These are phyloP conservation scores for Hirsutella minnesotensis DNA, from an alignment of 2,329 filamentous ascomycete genomes.

Conservation along the genomic window DNA sequence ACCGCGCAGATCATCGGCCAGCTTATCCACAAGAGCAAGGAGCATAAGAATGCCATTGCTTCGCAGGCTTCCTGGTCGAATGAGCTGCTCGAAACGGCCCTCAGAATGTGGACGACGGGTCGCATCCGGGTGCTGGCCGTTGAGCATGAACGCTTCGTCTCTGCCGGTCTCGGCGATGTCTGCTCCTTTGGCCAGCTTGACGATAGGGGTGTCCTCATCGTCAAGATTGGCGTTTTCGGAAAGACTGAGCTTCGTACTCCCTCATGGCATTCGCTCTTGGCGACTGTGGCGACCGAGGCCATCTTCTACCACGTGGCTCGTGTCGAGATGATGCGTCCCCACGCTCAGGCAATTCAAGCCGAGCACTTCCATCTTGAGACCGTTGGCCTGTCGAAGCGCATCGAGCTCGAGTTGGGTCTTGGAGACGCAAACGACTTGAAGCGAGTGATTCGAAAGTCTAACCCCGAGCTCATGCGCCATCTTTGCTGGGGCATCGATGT, in stretches of 20 bases:
- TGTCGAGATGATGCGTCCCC: slow-evolving; percentile 13
- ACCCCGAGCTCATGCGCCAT: slow-evolving; percentile 19
- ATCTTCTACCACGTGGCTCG: slow-evolving; percentile 22
- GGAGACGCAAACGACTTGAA: slow-evolving; percentile 13
- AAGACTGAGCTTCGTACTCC: slow-evolving; percentile 12
- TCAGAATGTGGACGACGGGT: slow-evolving; percentile 13
- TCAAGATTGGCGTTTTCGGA: slow-evolving; percentile 15
- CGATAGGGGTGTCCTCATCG: slow-evolving; percentile 8
- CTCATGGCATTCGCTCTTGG: slow-evolving; percentile 14
- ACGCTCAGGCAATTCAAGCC: slow-evolving; percentile 17
- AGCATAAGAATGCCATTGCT: slow-evolving; percentile 9
- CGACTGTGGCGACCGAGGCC: slow-evolving; percentile 14
- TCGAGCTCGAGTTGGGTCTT: slow-evolving; percentile 20
- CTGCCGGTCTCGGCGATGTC: slow-evolving; percentile 12
- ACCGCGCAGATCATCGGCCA: slow-evolving; percentile 10
- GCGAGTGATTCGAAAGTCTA: slow-evolving; percentile 15
- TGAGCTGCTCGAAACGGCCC: slow-evolving; percentile 9
- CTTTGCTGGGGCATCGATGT: slow-evolving; percentile 19
- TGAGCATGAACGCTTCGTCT: slow-evolving; percentile 13
- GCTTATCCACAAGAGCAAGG: slow-evolving; percentile 9
- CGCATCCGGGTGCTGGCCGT: slow-evolving; percentile 11
- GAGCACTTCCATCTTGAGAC: slow-evolving; percentile 19
- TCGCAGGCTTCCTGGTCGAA: slow-evolving; percentile 6
- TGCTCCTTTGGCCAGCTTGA: slow-evolving; percentile 14
- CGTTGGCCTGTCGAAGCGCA: slow-evolving; percentile 14